Percentiles rank a stretch among this genome's conserved stretches.
These are phyloP conservation scores for Starmerella bombicola DNA, from an alignment of 805 yeast genomes.

Conservation along the genomic window DNA sequence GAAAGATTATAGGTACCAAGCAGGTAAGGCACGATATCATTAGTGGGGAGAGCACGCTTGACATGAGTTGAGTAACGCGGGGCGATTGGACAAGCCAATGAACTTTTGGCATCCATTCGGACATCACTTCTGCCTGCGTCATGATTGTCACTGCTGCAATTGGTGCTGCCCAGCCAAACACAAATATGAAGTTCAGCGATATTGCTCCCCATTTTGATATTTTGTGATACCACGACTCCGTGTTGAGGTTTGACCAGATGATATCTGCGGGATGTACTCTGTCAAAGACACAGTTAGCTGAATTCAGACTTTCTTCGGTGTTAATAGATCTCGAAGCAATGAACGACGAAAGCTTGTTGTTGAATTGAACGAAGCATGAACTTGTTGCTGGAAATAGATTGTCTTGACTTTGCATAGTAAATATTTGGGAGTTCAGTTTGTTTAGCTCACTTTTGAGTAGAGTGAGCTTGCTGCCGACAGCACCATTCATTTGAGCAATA, in stretches of 20 bases:
- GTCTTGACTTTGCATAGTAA: conserved; percentile 40
- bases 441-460: conserved; percentile 53
- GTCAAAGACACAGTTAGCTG: conserved; percentile 13
- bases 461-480: conserved; percentile 31
- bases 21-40: conserved; percentile 53
- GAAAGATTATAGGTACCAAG: conserved; percentile 45
- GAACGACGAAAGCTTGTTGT: conserved; percentile 44
- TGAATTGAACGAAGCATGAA: conserved; percentile 49
- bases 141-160: conserved; percentile 68
- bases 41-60: conserved; percentile 57
- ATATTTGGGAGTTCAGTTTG: conserved; percentile 50
- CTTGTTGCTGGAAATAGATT: conserved; percentile 24
- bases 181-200: conserved; percentile 37
- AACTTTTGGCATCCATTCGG: conserved; percentile 48
- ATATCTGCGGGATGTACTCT: conserved; percentile 57
- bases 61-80: conserved; percentile 39
- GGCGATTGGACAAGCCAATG: conserved; percentile 47
- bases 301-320: conserved; percentile 1
- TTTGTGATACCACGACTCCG: conserved; percentile 31
- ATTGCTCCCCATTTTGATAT: conserved; percentile 35
- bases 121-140: conserved; percentile 58
- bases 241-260: conserved; percentile 52
- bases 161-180: conserved; percentile 66
- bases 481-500: conserved; percentile 11
- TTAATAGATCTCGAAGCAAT: conserved; percentile 39